These are phyloP conservation scores for Rubroboletus satanas DNA, from an alignment of 768 basidiomycete species.

Conservation along the genomic window DNA sequence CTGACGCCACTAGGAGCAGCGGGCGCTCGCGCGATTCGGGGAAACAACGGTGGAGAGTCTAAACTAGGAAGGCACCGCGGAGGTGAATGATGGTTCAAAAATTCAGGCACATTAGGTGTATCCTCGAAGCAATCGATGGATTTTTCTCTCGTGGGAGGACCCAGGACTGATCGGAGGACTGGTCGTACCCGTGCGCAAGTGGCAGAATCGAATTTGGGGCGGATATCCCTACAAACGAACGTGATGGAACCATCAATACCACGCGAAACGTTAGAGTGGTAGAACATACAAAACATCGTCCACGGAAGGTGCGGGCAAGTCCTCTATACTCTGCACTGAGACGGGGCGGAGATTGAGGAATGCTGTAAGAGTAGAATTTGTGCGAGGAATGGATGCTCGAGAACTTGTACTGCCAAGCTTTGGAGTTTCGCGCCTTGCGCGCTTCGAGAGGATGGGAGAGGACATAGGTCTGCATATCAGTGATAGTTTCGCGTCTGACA, in stretches of 20 bases:
- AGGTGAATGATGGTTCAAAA: conserved; percentile 32
- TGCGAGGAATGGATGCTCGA: conserved; percentile 26
- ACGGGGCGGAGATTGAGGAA: conserved; percentile 26
- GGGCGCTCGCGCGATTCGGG: conserved; percentile 23
- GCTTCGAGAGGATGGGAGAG: conserved; percentile 42
- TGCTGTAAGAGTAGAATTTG: conserved; percentile 17
- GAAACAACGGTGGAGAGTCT: conserved; percentile 46
- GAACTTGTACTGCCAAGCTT: conserved; percentile 31
- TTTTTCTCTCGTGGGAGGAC: conserved; percentile 15
- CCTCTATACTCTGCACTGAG: conserved; percentile 29
- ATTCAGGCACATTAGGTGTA: conserved; percentile 22
- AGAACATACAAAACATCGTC: conserved; percentile 42
- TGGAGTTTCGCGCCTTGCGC: conserved; percentile 47
- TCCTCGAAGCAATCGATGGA: conserved; percentile 6
- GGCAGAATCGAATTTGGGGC: conserved; percentile 27
- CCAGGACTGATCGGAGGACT: conserved; percentile 28
- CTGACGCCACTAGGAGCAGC: background rate
- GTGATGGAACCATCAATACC: background rate
- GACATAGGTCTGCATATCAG: conserved; percentile 35
- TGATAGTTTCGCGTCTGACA: conserved; percentile 25
- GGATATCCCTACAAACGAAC: conserved; percentile 29
- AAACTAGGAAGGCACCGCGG: conserved; percentile 21
- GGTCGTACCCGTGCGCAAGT: conserved; percentile 22
- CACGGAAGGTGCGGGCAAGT: conserved; percentile 27
- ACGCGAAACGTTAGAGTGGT: background rate